Evolutionary conservation across 768 basidiomycete species (phyloP), one percentile per base, ranked within the genome.

Genomic region (Xanthoconium purpureum): DNA sequence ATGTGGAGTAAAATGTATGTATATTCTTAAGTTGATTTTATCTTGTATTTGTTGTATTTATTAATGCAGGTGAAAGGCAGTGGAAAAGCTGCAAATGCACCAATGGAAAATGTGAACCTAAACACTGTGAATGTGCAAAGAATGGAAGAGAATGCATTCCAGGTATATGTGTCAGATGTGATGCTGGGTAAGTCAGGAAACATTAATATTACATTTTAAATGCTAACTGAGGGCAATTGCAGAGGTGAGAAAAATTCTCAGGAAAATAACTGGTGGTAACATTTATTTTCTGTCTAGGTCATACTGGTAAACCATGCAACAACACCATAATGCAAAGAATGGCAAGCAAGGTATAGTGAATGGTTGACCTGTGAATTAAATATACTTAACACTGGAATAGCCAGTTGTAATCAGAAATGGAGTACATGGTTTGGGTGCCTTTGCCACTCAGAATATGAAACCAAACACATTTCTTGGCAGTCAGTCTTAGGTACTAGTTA

Each of bases 91-190:
- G 61, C 42, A 62, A 5, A 18, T 58, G 58, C 43, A 10, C 30
- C 4, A 51, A 18, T 56, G 82, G 82, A 37, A 65, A 66, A 55
- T 66, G 65, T 39, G 30, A 24, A 11, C 7, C 6, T 1, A 39
- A 47, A 0, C 52, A 35, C 4, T 84, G 83, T 60, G 37, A 63
- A 1, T 85, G 84, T 66, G 50, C 35, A 2, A 48, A 37, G 7
- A 28, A 62, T 0, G 40, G 29, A 0, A 71, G 79, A 47, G 83
- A 85, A 63, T 85, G 84, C 57, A 74, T 80, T 56, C 83, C 83
- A 17, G 81, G 80, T 11, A 51, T 79, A 6, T 85, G 84, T 62
- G 33, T 59, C 0, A 61, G 45, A 2, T 84, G 82, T 58, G 68
- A 77, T 66, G 75, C 79, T 53, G 69, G 75, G 78, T 77, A 50